These are phyloP conservation scores for Cladosporium sp. DNA, from an alignment of 2,329 filamentous ascomycete species.

Conservation along the genomic window DNA sequence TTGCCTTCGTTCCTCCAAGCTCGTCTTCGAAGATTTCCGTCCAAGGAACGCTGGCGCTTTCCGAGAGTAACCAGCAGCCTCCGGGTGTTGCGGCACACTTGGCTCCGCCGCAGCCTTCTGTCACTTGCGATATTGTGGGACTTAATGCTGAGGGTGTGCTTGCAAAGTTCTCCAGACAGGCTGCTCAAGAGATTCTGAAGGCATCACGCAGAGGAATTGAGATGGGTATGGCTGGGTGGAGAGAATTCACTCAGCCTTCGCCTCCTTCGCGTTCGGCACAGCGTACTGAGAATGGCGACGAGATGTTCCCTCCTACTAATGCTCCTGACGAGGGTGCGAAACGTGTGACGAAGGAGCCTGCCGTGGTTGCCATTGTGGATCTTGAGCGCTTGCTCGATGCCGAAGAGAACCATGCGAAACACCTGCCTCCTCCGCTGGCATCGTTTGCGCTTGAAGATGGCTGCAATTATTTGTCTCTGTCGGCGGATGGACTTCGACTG, in stretches of 20 bases:
- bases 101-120: constrained; percentile 63
- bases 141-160: constrained; percentile 56
- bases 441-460: constrained; percentile 69
- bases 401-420: constrained; percentile 47
- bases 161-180: constrained; percentile 52
- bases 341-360: constrained; percentile 58
- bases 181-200: constrained; percentile 74
- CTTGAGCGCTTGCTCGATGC: constrained; percentile 53
- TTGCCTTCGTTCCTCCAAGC: constrained; percentile 71
- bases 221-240: constrained; percentile 71
- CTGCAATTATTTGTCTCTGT: constrained; percentile 76
- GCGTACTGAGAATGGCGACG: constrained; percentile 1
- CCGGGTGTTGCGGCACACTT: constrained; percentile 55
- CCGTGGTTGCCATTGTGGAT: constrained; percentile 71
- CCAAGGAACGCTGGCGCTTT: constrained; percentile 58
- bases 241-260: constrained; percentile 66
- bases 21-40: constrained; percentile 66
- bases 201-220: constrained; percentile 55
- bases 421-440: constrained; percentile 55
- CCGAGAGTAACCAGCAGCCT: constrained; percentile 47
- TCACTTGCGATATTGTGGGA: constrained; percentile 66
- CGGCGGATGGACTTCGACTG: constrained; percentile 66
- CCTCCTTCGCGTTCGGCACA: constrained; percentile 34
- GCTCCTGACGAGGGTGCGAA: constrained; percentile 52
- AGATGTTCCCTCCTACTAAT: constrained; percentile 68